A percentile compares a stretch with the other conserved stretches of the same genome.
Evolutionary conservation across 2,329 filamentous ascomycete genomes (phyloP).

Genomic region (Botrytis tulipae): DNA sequence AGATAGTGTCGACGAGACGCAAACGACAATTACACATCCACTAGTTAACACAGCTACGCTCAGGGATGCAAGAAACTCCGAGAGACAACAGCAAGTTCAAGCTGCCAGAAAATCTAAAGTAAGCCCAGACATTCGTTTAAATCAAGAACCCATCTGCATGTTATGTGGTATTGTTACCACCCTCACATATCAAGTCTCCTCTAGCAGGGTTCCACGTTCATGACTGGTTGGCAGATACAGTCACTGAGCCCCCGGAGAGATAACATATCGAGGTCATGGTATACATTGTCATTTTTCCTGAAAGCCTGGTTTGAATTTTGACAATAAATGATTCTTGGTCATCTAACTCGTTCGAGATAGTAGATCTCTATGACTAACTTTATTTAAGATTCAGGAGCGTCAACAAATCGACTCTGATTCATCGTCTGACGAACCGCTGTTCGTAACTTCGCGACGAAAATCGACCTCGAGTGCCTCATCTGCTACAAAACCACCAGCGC

Average conservation of each 20-base stretch:
- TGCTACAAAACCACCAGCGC: neutral
- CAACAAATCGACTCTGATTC: neutral
- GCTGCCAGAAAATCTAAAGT: conserved; percentile 5
- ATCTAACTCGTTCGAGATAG: neutral
- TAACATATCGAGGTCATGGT: neutral
- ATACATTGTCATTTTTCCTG: neutral
- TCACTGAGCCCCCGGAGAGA: neutral
- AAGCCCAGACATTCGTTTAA: neutral
- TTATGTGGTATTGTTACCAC: neutral
- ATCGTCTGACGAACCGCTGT: conserved; percentile 17
- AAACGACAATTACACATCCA: neutral
- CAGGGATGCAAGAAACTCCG: neutral
- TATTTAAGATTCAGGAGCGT: neutral
- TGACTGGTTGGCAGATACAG: neutral
- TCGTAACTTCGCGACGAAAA: neutral
- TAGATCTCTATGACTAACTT: neutral
- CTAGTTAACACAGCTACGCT: no score
- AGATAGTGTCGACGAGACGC: conserved; percentile 26
- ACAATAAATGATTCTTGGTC: neutral
- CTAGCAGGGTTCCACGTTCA: neutral
- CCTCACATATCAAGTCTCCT: neutral
- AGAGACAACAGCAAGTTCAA: neutral
- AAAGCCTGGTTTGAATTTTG: neutral
- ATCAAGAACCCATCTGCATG: neutral
- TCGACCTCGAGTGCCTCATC: neutral